A percentile compares a stretch with the other conserved stretches of the same genome.
Evolutionary conservation across 2,329 filamentous ascomycete genomes (phyloP).

Genomic region (Pseudogymnoascus pannorum): DNA sequence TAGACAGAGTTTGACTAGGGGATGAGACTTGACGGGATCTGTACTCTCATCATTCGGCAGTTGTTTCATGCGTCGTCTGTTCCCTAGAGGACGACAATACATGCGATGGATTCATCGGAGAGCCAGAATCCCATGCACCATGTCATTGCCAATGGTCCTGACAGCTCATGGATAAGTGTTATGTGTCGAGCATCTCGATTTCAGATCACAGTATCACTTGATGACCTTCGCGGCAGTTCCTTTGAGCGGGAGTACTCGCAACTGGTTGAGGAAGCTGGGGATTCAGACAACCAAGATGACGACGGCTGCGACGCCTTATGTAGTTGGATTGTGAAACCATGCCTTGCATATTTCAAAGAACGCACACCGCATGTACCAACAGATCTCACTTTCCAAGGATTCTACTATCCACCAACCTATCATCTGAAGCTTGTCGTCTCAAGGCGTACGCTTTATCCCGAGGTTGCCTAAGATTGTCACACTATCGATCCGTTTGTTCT

Average conservation of each 20-base stretch:
- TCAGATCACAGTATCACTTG: conserved; percentile 12
- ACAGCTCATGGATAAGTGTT: conserved; percentile 12
- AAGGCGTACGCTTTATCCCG: conserved; percentile 11
- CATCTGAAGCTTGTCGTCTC: conserved; percentile 15
- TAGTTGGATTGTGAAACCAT: conserved; percentile 15
- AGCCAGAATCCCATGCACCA: conserved; percentile 8
- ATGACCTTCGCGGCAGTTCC: conserved; percentile 11
- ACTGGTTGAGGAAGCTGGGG: conserved; percentile 11
- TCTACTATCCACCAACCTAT: conserved; percentile 15
- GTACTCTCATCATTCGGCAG: neutral
- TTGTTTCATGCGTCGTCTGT: neutral
- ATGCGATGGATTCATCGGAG: conserved; percentile 11
- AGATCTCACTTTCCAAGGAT: conserved; percentile 15
- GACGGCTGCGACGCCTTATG: conserved; percentile 15
- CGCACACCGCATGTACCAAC: conserved; percentile 11
- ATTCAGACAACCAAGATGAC: conserved; percentile 13
- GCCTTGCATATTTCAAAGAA: conserved; percentile 16
- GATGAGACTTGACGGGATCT: neutral
- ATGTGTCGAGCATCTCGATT: conserved; percentile 13
- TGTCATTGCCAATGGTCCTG: conserved; percentile 11
- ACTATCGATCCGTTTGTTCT: conserved; percentile 15
- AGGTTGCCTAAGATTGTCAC: conserved; percentile 13
- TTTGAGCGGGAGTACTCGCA: conserved; percentile 14
- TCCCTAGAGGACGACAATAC: neutral
- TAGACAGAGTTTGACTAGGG: neutral